Base-by-base conservation (phyloP, 2,329 filamentous ascomycete species). In the Pyrenophora tritici-repentis region DNA sequence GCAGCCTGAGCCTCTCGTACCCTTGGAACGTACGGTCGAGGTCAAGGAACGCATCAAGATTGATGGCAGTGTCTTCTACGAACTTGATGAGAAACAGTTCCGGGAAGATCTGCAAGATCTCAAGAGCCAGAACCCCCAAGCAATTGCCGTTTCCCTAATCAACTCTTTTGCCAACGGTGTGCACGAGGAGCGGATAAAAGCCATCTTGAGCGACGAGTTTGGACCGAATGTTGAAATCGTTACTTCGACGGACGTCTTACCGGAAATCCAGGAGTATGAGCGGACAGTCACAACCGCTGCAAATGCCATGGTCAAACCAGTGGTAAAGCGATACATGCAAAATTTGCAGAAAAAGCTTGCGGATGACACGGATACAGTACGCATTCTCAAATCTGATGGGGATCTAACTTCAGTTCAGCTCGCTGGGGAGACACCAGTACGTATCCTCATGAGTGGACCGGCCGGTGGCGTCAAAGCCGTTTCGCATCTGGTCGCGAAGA, bases 381-480 rank as follows among this genome's bases (percentile, higher is more conserved):
- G 78, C 10, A 78, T 81, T 12, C 67, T 81, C 22, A 81, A 80
- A 57, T 79, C 76, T 13, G 78, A 81, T 52, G 78, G 78, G 5
- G 78, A 78, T 4, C 59, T 80, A 40, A 80, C 77, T 0, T 78
- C 76, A 12, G 59, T 79, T 2, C 66, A 71, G 2, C 65, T 79
- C 12, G 78, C 78, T 1, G 75, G 74, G 1, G 73, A 80, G 44
- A 59, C 78, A 1, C 78, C 78, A 0, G 78, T 80, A n/a, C 76
- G 76, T 42, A 76, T 80, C 29, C 63, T 80, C 13, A 80, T 80
- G 76, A 79, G 76, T 20, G 78, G 78, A 0, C 78, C 78, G 1
- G 78, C 78, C n/a, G 78, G 78, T 33, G 78, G 78, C n/a, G 78
- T 78, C 8, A 76, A 76, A 39, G 78, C 77, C 13, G 77, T 79